Evolutionary conservation across 208 protist species (phyloP), one percentile per base, ranked within the genome.

Genomic region (Phytomonas serpens): DNA sequence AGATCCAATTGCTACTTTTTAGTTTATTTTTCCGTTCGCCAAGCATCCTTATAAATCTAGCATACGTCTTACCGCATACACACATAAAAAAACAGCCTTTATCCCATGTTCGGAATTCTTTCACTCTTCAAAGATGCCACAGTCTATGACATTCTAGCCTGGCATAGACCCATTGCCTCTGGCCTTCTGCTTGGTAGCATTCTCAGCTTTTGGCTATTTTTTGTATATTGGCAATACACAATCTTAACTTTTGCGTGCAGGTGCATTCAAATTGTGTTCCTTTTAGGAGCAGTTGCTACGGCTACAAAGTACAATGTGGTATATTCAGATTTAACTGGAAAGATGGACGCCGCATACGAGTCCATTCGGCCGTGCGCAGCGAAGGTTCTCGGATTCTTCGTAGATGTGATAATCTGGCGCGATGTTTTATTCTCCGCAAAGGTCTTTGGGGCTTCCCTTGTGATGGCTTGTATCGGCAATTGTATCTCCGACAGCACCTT

Each of bases 381-480:
- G 33, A 68, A 73, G 51, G 74, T 75, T 1, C 67, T 83, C 1
- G 67, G 89, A 61, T 14, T 52, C 3, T 37, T 42, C 5, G 71
- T 90, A 32, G 47, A 74, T 11, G 23, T 93, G 11, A 11, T 93
- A 40, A 93, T 85, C 13, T 94, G 88, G 88, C 75, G 82, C 9
- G 79, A 94, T 77, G 74, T 74, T 52, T 47, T 29, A 23, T 23
- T 65, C 27, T 93, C 89, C 3, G 71, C 78, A 9, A 81, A 85
- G 67, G 78, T 89, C 13, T 79, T 90, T 33, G 30, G 80, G 27
- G 52, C 67, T 0, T 84, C 81, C 52, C 40, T 94, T 42, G 68
- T 89, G 32, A 37, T 81, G 0, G 86, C 80, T 27, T 83, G 84
- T 61, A 47, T 96, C 14, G 91, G 91, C 64, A 96, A 93, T 79